A percentile compares a stretch with the other conserved stretches of the same genome.
phyloP scores from a whole-genome alignment of 2,329 filamentous ascomycete genomes.

The Coniochaeta sp. region DNA sequence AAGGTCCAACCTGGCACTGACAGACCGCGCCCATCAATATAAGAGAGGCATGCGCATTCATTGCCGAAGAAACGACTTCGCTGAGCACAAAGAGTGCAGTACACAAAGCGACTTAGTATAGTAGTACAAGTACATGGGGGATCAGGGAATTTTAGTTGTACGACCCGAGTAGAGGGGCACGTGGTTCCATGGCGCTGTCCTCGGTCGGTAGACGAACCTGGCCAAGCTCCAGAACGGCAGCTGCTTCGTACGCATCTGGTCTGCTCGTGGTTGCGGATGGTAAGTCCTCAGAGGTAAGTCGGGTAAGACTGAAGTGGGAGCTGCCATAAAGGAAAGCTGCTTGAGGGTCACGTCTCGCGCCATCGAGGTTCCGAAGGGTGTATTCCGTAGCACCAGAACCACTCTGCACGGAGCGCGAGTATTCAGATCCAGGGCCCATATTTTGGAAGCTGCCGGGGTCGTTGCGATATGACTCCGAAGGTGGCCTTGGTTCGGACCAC shows the following conservation, averaged over 20 bases:
- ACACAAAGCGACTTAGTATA: not conserved
- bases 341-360: not conserved
- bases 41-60: not conserved
- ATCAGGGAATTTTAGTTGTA: not conserved
- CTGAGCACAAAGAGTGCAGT: not conserved
- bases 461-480: not conserved
- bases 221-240: not conserved
- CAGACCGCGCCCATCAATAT: not conserved
- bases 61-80: not conserved
- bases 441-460: not conserved
- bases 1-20: not conserved
- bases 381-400: not conserved
- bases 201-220: not conserved
- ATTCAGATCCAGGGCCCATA: not conserved
- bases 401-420: not conserved
- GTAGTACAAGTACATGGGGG: not conserved
- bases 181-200: not conserved
- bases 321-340: not conserved
- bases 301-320: not conserved
- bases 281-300: not conserved
- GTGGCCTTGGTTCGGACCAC: not conserved
- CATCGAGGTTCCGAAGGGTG: not conserved
- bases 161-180: not conserved
- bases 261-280: not conserved
- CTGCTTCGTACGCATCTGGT: not conserved